Evolutionary conservation across 306 rosid species (phyloP).

Genomic region (Cucumis hystrix): DNA sequence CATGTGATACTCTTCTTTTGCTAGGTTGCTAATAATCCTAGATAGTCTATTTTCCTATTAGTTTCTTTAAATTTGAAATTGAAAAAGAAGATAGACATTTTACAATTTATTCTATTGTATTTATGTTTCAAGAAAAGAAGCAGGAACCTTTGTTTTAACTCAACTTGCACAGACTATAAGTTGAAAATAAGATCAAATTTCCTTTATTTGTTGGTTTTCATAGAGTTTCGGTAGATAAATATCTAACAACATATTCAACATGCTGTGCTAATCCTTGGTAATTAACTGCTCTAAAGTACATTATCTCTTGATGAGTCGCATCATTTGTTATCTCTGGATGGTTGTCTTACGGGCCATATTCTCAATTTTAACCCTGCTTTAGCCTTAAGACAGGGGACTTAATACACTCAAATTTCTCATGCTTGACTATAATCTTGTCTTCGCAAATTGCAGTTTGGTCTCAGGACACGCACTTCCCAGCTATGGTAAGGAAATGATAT

Average conservation of each 20-base stretch:
- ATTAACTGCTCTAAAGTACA: not conserved
- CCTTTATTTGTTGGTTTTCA: not conserved
- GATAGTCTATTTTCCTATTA: not conserved
- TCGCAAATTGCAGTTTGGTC: constrained; percentile 50
- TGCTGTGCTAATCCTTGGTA: not conserved
- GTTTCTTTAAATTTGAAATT: not conserved
- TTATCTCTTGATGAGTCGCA: not conserved
- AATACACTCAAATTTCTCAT: not conserved
- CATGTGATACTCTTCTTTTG: constrained; percentile 9
- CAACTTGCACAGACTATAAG: not conserved
- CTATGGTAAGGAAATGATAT: constrained; percentile 38
- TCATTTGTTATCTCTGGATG: constrained; percentile 2
- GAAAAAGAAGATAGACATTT: not conserved
- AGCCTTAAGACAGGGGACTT: not conserved
- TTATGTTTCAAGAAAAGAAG: not conserved
- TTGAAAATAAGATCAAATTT: not conserved
- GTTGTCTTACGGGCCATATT: constrained; percentile 1
- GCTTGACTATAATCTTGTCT: constrained; percentile 4
- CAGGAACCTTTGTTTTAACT: not conserved
- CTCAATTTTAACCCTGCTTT: not conserved
- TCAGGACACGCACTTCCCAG: constrained; percentile 76
- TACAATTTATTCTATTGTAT: not conserved
- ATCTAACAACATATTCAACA: not conserved
- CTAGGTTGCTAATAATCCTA: not conserved
- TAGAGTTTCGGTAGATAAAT: not conserved